Conservation (phyloP, 2,329 filamentous ascomycete species). For the Metarhizium brunneum region DNA sequence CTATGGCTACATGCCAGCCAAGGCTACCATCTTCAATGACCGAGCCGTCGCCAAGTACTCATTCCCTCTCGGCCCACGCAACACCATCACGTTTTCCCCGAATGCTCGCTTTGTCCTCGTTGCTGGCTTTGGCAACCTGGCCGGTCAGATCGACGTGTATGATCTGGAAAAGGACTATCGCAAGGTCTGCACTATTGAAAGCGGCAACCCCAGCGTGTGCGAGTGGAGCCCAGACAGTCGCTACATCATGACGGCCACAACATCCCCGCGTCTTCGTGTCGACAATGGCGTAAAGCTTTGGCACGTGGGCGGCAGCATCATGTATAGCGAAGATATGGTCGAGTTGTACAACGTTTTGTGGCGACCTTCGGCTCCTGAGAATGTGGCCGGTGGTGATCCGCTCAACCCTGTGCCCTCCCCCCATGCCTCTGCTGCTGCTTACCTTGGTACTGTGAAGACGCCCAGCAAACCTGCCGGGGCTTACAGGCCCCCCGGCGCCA, state of each 20-base stretch:
- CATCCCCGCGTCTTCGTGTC: slow-evolving; percentile 85
- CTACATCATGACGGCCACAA: slow-evolving; percentile 95
- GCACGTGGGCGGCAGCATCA: slow-evolving; percentile 79
- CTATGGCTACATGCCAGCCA: slow-evolving; percentile 98
- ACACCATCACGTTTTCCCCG: slow-evolving; percentile 92
- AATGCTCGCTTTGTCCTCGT: slow-evolving; percentile 88
- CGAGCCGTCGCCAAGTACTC: slow-evolving; percentile 74
- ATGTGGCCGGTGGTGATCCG: slow-evolving; percentile 56
- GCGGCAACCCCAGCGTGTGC: slow-evolving; percentile 90
- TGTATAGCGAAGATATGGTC: slow-evolving; percentile 93
- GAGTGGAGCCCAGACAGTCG: slow-evolving; percentile 95
- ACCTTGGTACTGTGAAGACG: slow-evolving; percentile 80
- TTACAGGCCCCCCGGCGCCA: slow-evolving; percentile 88
- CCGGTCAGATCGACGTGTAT: slow-evolving; percentile 95
- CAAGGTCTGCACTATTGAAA: slow-evolving; percentile 90
- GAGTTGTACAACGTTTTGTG: slow-evolving; percentile 88
- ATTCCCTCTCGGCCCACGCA: slow-evolving; percentile 80
- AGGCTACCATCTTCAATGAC: slow-evolving; percentile 95
- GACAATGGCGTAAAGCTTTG: slow-evolving; percentile 95
- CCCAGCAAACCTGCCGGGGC: slow-evolving; percentile 96
- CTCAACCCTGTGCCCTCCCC: slow-evolving; percentile 65
- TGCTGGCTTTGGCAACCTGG: slow-evolving; percentile 93
- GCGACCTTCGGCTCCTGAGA: slow-evolving; percentile 63
- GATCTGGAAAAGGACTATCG: slow-evolving; percentile 89
- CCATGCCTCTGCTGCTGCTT: slow-evolving; percentile 74